Percentiles rank a stretch among this genome's conserved stretches.
These are phyloP conservation scores for Cordyceps cicadae DNA, from an alignment of 2,329 filamentous ascomycete genomes.

Conservation along the genomic window DNA sequence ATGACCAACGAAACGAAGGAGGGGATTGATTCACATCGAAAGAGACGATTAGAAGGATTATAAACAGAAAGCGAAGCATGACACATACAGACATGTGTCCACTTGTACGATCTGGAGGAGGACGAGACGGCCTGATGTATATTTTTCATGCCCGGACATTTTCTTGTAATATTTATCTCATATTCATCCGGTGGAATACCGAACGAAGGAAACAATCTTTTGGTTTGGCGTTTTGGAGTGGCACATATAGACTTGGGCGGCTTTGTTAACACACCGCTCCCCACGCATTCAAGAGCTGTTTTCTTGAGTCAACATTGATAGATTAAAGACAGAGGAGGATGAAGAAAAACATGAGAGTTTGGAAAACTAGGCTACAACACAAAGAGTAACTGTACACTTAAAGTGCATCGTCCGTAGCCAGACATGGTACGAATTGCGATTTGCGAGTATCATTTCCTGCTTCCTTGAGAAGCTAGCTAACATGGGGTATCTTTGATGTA, in stretches of 20 bases:
- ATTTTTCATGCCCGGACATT: conserved; percentile 1
- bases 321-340: background rate
- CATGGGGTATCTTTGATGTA: background rate
- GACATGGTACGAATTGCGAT: background rate
- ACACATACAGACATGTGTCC: background rate
- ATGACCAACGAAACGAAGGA: background rate
- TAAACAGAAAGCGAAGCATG: background rate
- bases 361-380: background rate
- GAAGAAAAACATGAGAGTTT: background rate
- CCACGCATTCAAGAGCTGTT: conserved; percentile 3
- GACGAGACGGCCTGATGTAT: background rate
- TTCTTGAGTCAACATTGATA: conserved; percentile 4
- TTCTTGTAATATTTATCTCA: conserved; percentile 4
- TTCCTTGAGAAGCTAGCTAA: background rate
- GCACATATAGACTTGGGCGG: conserved; percentile 7
- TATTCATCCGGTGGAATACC: background rate
- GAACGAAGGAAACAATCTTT: background rate
- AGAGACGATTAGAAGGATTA: background rate
- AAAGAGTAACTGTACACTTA: background rate
- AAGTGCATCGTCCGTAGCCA: background rate
- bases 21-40: background rate
- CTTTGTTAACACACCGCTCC: background rate
- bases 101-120: conserved; percentile 6
- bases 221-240: conserved; percentile 9
- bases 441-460: background rate